Percentiles rank a stretch among this genome's conserved stretches.
phyloP scores from a whole-genome alignment of 495 filamentous ascomycete genomes.

The Choiromyces venosus region DNA sequence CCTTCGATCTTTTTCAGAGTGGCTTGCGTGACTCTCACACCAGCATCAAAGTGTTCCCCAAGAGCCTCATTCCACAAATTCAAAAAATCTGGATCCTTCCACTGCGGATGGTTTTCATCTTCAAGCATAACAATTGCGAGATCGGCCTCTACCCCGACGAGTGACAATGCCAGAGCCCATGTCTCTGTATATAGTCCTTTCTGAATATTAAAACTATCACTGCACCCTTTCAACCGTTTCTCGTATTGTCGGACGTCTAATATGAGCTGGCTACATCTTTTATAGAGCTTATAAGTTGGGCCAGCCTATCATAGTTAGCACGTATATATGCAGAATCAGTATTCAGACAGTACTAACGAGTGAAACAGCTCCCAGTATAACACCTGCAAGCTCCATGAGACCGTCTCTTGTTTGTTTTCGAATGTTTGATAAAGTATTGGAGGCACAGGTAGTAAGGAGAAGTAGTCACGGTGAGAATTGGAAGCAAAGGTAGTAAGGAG shows the following conservation, averaged over 20 bases:
- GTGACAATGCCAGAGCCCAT: conserved; percentile 7
- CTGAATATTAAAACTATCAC: background rate
- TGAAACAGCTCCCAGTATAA: conserved; percentile 6
- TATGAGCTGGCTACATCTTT: conserved; percentile 4
- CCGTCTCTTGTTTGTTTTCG: background rate
- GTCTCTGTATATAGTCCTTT: conserved; percentile 8
- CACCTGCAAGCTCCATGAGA: background rate
- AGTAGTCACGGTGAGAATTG: no score
- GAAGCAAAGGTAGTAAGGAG: no score
- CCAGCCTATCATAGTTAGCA: background rate
- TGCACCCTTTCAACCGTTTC: background rate
- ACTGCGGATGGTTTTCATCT: conserved; percentile 14
- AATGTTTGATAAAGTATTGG: no score
- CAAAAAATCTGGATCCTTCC: conserved; percentile 14
- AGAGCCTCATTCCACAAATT: conserved; percentile 4
- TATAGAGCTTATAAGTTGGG: conserved; percentile 15
- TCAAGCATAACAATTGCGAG: conserved; percentile 15
- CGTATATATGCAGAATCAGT: no score
- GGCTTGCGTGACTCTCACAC: background rate
- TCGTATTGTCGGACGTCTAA: conserved; percentile 1
- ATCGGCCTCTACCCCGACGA: conserved; percentile 1
- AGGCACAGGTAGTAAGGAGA: no score
- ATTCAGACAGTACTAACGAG: background rate
- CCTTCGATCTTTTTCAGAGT: conserved; percentile 9
- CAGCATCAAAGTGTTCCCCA: conserved; percentile 6